Base-by-base conservation (phyloP, 1,139 yeast genomes). In the Geotrichum cucujoidarum region DNA sequence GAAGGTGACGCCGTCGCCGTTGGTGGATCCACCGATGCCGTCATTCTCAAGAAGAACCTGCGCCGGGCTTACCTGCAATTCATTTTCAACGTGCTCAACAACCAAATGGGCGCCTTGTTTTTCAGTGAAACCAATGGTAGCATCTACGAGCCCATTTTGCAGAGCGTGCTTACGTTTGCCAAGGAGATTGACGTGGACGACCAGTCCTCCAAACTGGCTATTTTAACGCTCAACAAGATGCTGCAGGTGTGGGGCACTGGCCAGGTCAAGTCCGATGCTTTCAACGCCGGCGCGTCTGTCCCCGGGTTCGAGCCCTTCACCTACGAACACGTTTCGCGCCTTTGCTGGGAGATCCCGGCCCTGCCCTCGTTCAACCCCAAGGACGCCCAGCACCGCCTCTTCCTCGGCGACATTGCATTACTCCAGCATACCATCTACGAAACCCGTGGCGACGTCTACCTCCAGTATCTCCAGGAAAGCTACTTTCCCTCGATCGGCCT, bases 311-410 rank as follows among this genome's bases (percentile, higher is more conserved):
- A 55, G 27, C 79, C 76, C 49, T 81, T 77, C 61, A 74, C 90
- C 51, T 77, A 85, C 66, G 80, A 81, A 46, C 83, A 82, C 55
- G 74, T 80, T 34, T 76, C 89, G 7, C 78, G 83, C 47, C 68
- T 87, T 49, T 75, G 82, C 42, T 85, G 89, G 70, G 95, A 87
- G 62, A 70, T 89, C 45, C 89, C 95, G 10, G 82, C 87, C 60
- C 82, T 83, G 57, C 78, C 81, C 41, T 75, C 76, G 31, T 81
- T 82, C 57, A 78, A 83, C 59, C 69, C 82, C 46, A 77, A 79
- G 55, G 95, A 89, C 61, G 95, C 95, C 2, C 90, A 86, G 61
- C 78, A 77, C 58, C 76, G 94, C 59, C 72, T 81, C 47, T 75
- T 86, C 40, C 82, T 89, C 2, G 79, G 80, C 53, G 98, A 92